phyloP scores from a whole-genome alignment of 176 grass and related monocot genomes.

The Musa acuminata region DNA sequence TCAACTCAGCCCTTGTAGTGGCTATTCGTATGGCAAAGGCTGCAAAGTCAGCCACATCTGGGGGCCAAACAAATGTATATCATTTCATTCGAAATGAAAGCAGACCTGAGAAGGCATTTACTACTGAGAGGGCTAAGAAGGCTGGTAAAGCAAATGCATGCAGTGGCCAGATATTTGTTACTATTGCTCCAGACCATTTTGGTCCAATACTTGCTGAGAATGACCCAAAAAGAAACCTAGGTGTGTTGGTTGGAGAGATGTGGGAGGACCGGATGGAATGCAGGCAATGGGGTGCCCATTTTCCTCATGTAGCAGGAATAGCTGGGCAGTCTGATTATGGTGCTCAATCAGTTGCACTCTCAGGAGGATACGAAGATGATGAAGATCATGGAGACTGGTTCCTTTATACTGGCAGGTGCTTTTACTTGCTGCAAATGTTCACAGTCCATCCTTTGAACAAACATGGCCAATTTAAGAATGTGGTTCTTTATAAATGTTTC shows the following conservation, averaged over 20 bases:
- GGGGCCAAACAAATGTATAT: constrained; percentile 8
- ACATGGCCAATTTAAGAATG: background rate
- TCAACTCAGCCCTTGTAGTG: constrained; percentile 58
- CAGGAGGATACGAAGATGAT: constrained; percentile 76
- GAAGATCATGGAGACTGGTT: constrained; percentile 99
- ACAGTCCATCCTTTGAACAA: background rate
- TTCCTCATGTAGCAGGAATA: constrained; percentile 93
- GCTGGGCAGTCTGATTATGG: constrained; percentile 69
- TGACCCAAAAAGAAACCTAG: no score
- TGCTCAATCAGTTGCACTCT: constrained; percentile 85
- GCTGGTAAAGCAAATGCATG: constrained; percentile 83
- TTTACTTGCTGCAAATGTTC: background rate
- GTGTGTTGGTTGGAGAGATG: no score
- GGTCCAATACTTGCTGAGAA: no score
- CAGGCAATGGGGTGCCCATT: no score
- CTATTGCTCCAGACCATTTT: no score
- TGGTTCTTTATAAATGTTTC: background rate
- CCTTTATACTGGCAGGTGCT: constrained; percentile 86
- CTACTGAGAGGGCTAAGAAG: constrained; percentile 73
- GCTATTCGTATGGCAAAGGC: constrained; percentile 66
- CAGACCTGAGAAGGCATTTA: constrained; percentile 82
- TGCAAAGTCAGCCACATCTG: constrained; percentile 41
- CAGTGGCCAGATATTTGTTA: no score
- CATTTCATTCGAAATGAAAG: constrained; percentile 71
- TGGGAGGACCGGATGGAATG: no score